phyloP scores from a whole-genome alignment of 2,329 filamentous ascomycete species.

The Colletotrichum somersetense region DNA sequence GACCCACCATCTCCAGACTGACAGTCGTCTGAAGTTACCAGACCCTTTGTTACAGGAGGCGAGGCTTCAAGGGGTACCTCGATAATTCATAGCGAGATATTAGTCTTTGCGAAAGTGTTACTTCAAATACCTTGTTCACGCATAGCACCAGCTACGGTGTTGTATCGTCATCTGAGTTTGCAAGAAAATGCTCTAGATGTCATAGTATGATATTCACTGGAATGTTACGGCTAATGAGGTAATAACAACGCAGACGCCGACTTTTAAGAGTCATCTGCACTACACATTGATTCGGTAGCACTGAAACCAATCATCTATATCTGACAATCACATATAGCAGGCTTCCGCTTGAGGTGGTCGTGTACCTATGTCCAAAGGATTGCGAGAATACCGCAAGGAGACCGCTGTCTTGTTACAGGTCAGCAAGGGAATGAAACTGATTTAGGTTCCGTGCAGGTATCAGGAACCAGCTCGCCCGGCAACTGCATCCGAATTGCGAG shows the following conservation, averaged over 20 bases:
- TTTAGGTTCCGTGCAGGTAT: conserved; percentile 36
- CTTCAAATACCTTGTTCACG: background rate
- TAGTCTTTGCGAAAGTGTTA: background rate
- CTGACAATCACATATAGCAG: background rate
- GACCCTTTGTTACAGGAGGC: background rate
- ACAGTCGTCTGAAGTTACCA: background rate
- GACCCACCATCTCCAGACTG: background rate
- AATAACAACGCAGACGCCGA: too few relatives aligned
- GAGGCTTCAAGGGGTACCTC: background rate
- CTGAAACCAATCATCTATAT: background rate
- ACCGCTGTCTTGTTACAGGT: conserved; percentile 17
- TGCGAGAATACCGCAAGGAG: too few relatives aligned
- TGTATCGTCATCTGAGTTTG: background rate
- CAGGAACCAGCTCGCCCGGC: conserved; percentile 23
- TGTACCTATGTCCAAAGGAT: background rate
- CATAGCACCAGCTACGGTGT: background rate
- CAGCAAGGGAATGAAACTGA: conserved; percentile 21
- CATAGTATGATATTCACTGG: background rate
- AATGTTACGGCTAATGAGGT: background rate
- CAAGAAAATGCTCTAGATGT: too few relatives aligned
- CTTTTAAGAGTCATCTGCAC: background rate
- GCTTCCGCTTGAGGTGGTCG: background rate
- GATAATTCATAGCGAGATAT: background rate
- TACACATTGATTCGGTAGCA: background rate
- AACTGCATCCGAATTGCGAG: background rate